phyloP scores from a whole-genome alignment of 1,284 basidiomycete species.

The Naganishia liquefaciens region DNA sequence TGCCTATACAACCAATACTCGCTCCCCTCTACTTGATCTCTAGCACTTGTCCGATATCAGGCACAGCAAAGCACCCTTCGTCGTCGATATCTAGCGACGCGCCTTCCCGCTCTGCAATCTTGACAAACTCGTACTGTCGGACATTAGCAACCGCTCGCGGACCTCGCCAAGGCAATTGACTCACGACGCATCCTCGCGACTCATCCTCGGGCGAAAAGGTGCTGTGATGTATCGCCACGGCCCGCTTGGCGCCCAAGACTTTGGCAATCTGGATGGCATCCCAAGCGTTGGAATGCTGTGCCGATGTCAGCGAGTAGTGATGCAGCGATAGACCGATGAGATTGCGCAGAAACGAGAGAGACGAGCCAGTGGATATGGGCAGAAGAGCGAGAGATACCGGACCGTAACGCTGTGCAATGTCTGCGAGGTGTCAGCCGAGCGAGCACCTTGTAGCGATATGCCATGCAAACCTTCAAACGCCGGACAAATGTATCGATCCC shows the following conservation, averaged over 20 bases:
- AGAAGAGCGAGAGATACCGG: slow-evolving; percentile 49
- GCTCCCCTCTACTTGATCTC: slow-evolving; percentile 17
- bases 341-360: slow-evolving; percentile 51
- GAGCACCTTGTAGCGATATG: not conserved
- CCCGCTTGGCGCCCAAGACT: slow-evolving; percentile 42
- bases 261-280: slow-evolving; percentile 50
- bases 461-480: slow-evolving; percentile 46
- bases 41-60: slow-evolving; percentile 51
- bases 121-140: slow-evolving; percentile 50
- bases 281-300: slow-evolving; percentile 50
- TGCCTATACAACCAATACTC: not conserved
- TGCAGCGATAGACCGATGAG: slow-evolving; percentile 50
- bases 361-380: slow-evolving; percentile 51
- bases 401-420: slow-evolving; percentile 48
- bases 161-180: not conserved
- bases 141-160: not conserved
- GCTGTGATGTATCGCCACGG: slow-evolving; percentile 53
- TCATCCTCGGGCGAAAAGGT: slow-evolving; percentile 53
- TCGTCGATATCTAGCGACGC: slow-evolving; percentile 43
- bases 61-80: slow-evolving; percentile 46
- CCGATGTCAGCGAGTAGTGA: slow-evolving; percentile 53
- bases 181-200: slow-evolving; percentile 41
- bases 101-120: slow-evolving; percentile 39
- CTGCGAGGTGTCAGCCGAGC: slow-evolving; percentile 32
- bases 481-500: slow-evolving; percentile 47